Conservation (phyloP, 2,329 filamentous ascomycete genomes). For the Penicillium hesseltinei region DNA sequence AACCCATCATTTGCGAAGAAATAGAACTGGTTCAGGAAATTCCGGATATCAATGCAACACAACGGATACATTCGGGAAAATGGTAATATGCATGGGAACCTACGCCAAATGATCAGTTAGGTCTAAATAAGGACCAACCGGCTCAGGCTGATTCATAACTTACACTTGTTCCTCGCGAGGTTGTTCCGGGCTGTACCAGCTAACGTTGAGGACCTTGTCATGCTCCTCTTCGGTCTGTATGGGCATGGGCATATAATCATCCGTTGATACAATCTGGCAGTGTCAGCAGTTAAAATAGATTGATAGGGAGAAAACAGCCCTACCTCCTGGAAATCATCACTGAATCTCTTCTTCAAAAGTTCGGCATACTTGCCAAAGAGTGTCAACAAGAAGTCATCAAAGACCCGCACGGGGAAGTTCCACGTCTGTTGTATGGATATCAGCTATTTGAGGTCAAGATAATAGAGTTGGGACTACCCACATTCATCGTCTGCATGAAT, state of each 20-base stretch:
- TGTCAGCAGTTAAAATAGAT: conserved; percentile 10
- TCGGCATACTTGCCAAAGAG: conserved; percentile 94
- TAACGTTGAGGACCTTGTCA: conserved; percentile 91
- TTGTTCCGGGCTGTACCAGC: conserved; percentile 90
- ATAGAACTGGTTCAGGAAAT: conserved; percentile 97
- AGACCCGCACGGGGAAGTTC: conserved; percentile 77
- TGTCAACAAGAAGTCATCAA: conserved; percentile 81
- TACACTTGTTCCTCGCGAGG: conserved; percentile 71
- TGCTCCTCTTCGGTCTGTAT: conserved; percentile 89
- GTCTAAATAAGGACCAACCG: neutral
- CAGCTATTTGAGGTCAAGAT: conserved; percentile 3
- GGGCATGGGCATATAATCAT: conserved; percentile 99
- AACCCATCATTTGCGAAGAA: conserved; percentile 97
- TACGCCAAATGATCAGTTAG: conserved; percentile 33
- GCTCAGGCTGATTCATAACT: conserved; percentile 28
- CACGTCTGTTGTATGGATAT: conserved; percentile 61
- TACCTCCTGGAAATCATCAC: conserved; percentile 91
- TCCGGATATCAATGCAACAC: conserved; percentile 96
- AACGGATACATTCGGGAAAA: conserved; percentile 99
- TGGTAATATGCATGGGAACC: conserved; percentile 90
- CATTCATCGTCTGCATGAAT: conserved; percentile 98
- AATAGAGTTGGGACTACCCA: conserved; percentile 39
- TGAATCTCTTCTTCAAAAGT: conserved; percentile 84
- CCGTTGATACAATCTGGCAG: conserved; percentile 68
- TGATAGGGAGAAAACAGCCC: conserved; percentile 3